Conservation (phyloP, 805 yeast species). For the Saccharomycopsis sp. region DNA sequence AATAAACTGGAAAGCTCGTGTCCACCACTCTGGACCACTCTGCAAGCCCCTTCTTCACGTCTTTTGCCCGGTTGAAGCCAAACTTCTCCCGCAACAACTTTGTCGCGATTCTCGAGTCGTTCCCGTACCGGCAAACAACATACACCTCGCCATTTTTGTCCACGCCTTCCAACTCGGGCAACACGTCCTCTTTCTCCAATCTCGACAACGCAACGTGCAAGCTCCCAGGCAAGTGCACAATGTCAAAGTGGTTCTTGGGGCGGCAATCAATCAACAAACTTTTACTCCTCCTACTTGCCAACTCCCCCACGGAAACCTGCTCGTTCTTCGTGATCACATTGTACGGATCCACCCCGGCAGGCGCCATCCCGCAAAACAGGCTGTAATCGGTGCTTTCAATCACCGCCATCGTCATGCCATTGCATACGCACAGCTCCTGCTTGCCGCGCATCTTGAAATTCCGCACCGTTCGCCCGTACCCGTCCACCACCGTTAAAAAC, state of each 20-base stretch:
- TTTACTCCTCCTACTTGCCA: conserved; percentile 7
- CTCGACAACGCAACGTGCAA: conserved; percentile 55
- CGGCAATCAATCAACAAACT: conserved; percentile 63
- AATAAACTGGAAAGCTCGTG: no score
- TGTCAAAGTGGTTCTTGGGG: conserved; percentile 64
- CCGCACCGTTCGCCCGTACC: conserved; percentile 54
- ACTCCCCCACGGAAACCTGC: conserved; percentile 6
- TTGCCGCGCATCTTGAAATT: conserved; percentile 72
- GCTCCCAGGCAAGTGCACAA: conserved; percentile 52
- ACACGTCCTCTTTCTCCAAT: conserved; percentile 29
- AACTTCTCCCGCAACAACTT: conserved; percentile 41
- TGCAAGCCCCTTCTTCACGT: conserved; percentile 70
- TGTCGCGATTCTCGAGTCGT: conserved; percentile 80
- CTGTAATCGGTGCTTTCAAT: conserved; percentile 49
- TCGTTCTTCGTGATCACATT: conserved; percentile 37
- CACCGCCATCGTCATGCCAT: conserved; percentile 37
- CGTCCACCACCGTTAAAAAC: conserved; percentile 58
- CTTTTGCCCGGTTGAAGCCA: conserved; percentile 44
- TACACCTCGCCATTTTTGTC: conserved; percentile 30
- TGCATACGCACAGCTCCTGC: conserved; percentile 50
- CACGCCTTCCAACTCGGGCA: conserved; percentile 25
- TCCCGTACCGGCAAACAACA: conserved; percentile 81
- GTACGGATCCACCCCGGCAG: conserved; percentile 29
- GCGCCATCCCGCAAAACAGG: conserved; percentile 69
- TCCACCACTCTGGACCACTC: conserved; percentile 61